phyloP scores from a whole-genome alignment of 495 filamentous ascomycete species.

The Penicillium canariense region DNA sequence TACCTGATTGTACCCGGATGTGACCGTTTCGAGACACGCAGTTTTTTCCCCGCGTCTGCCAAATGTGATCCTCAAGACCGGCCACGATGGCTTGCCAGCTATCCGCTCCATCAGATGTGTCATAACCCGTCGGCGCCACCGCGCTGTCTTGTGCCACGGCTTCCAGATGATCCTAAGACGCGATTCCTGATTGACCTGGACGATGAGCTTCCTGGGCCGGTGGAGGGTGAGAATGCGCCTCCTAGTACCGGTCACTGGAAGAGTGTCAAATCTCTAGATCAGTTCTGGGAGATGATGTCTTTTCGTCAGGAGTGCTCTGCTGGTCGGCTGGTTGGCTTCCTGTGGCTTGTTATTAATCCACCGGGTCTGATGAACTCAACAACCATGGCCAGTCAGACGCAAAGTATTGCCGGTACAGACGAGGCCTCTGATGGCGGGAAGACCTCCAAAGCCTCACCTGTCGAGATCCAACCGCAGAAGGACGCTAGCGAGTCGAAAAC shows the following conservation, averaged over 20 bases:
- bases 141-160: conserved; percentile 81
- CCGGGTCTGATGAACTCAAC: conserved; percentile 39
- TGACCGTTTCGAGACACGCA: conserved; percentile 68
- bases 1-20: conserved; percentile 87
- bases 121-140: conserved; percentile 61
- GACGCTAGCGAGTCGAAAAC: conserved; percentile 1
- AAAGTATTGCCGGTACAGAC: neutral
- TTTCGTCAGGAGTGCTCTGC: conserved; percentile 94
- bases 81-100: conserved; percentile 52
- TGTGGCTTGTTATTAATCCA: conserved; percentile 83
- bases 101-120: conserved; percentile 64
- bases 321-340: conserved; percentile 85
- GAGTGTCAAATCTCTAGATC: conserved; percentile 74
- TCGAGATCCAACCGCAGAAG: neutral
- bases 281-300: conserved; percentile 99
- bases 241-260: conserved; percentile 66
- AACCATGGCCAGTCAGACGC: conserved; percentile 36
- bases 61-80: conserved; percentile 44
- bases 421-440: conserved; percentile 10
- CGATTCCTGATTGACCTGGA: conserved; percentile 88
- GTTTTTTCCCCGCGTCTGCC: conserved; percentile 52
- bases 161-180: conserved; percentile 95
- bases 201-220: conserved; percentile 59
- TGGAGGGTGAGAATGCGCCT: conserved; percentile 31
- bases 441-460: conserved; percentile 1